Conservation (phyloP, 306 rosid species). For the Delonix regia region DNA sequence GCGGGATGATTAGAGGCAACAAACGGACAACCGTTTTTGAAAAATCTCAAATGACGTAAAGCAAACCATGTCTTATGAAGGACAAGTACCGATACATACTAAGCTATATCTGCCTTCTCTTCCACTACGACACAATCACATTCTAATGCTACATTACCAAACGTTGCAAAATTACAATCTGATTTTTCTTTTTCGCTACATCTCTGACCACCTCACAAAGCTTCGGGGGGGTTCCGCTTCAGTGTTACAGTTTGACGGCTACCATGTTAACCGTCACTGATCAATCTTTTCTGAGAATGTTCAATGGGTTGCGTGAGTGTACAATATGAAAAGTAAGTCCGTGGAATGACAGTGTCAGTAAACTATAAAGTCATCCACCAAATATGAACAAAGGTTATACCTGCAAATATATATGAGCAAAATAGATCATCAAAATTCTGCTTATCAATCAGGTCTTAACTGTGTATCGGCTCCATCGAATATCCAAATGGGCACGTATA, state of each 20-base stretch:
- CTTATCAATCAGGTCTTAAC: conserved; percentile 1
- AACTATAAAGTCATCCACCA: conserved; percentile 22
- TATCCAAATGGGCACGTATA: not conserved
- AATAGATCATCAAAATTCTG: conserved; percentile 13
- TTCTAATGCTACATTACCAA: conserved; percentile 20
- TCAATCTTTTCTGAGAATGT: conserved; percentile 27
- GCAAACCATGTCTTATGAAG: not conserved
- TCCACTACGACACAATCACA: conserved; percentile 18
- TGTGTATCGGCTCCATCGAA: not conserved
- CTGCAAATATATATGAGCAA: conserved; percentile 38
- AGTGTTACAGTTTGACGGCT: not conserved
- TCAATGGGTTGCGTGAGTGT: not conserved
- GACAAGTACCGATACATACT: not conserved
- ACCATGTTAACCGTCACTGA: not conserved
- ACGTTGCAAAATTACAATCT: not conserved
- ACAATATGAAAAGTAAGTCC: not conserved
- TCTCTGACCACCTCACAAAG: conserved; percentile 1
- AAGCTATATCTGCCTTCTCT: conserved; percentile 11
- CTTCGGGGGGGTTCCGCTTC: not conserved
- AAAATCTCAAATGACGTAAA: not conserved
- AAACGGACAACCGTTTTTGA: not conserved
- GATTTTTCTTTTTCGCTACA: not conserved
- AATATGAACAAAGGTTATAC: conserved; percentile 27
- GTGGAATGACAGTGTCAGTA: not conserved
- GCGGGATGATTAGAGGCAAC: not conserved